A percentile compares a stretch with the other conserved stretches of the same genome.
These are phyloP conservation scores for Funneliformis caledonium DNA, from an alignment of 371 early-diverging fungal genomes.

Conservation along the genomic window DNA sequence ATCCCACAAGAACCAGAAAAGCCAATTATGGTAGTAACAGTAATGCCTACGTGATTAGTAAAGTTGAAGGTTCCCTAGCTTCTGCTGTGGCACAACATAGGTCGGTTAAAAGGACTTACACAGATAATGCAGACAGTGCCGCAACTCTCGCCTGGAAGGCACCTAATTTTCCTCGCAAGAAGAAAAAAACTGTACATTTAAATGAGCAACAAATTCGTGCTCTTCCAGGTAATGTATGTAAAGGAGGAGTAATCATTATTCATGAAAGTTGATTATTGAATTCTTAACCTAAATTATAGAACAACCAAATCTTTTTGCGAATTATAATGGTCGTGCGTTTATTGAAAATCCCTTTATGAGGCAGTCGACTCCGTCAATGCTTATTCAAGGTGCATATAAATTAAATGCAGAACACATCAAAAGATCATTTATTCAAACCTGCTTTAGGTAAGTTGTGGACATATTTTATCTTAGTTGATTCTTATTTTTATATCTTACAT, in stretches of 20 bases:
- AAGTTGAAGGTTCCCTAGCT: neutral
- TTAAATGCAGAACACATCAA: slow-evolving; percentile 9
- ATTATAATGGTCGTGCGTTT: slow-evolving; percentile 16
- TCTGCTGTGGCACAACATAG: neutral
- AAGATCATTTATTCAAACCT: slow-evolving; percentile 1
- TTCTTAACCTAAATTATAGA: neutral
- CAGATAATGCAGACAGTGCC: neutral
- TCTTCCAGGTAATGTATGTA: slow-evolving; percentile 6
- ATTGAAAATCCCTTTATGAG: slow-evolving; percentile 9
- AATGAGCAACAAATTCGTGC: slow-evolving; percentile 8
- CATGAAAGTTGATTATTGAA: neutral
- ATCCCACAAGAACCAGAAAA: too few species aligned
- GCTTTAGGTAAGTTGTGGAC: neutral
- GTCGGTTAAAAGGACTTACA: slow-evolving; percentile 16
- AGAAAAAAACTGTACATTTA: slow-evolving; percentile 15
- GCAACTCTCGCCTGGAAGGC: neutral
- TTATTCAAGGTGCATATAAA: slow-evolving; percentile 25
- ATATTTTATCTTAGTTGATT: too few species aligned
- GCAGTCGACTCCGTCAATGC: slow-evolving; percentile 8
- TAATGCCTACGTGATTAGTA: neutral
- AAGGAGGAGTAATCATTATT: neutral
- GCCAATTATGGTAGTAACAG: too few species aligned
- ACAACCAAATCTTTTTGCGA: neutral
- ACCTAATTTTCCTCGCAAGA: slow-evolving; percentile 5
- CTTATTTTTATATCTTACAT: neutral